phyloP scores from a whole-genome alignment of 305 asterid genomes.

The Solanum chacoense region DNA sequence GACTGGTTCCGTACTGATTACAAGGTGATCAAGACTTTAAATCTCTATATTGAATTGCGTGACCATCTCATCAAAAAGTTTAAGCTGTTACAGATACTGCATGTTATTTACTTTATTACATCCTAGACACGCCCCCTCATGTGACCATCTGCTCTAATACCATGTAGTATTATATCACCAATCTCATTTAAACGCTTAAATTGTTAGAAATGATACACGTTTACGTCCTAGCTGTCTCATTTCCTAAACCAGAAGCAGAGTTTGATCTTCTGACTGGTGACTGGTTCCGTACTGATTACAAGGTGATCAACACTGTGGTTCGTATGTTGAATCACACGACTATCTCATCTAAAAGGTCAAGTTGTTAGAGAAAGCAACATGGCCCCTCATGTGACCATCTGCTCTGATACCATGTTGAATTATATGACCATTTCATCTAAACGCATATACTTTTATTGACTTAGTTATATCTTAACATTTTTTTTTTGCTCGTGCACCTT shows the following conservation, averaged over 20 bases:
- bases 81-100: not conserved
- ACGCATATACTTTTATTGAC: not conserved
- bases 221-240: slow-evolving; percentile 28
- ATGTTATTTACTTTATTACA: not conserved
- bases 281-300: slow-evolving; percentile 13
- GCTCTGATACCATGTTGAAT: not conserved
- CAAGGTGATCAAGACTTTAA: slow-evolving; percentile 9
- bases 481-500: not conserved
- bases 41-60: not conserved
- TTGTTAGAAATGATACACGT: not conserved
- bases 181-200: not conserved
- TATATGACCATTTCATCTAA: not conserved
- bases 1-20: slow-evolving; percentile 20
- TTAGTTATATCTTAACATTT: not conserved
- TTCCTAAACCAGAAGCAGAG: slow-evolving; percentile 54
- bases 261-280: slow-evolving; percentile 50
- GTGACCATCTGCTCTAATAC: not conserved
- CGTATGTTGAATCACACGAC: not conserved
- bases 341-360: slow-evolving; percentile 9
- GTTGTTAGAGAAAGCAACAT: slow-evolving; percentile 4
- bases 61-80: slow-evolving; percentile 14
- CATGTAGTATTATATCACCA: not conserved
- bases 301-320: slow-evolving; percentile 2
- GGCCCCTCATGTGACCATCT: not conserved
- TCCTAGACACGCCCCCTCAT: too few relatives aligned